These are phyloP conservation scores for Backusella australiensis DNA, from an alignment of 192 early-diverging fungal genomes.

Conservation along the genomic window DNA sequence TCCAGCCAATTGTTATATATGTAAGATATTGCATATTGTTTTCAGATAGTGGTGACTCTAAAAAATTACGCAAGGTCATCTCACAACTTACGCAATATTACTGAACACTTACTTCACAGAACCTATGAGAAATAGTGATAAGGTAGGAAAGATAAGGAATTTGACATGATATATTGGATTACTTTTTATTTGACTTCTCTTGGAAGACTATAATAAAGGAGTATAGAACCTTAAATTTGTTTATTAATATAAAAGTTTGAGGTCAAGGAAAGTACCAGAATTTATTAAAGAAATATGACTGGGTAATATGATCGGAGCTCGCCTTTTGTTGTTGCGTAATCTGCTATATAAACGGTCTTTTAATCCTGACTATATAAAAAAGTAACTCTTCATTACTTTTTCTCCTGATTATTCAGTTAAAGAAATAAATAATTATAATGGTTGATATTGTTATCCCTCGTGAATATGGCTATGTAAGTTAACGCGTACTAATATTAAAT, in stretches of 20 bases:
- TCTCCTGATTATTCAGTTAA: neutral
- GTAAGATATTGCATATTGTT: neutral
- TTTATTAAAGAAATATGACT: neutral
- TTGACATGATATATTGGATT: neutral
- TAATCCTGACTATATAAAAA: neutral
- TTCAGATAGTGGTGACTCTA: neutral
- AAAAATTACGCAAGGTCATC: neutral
- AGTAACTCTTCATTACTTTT: neutral
- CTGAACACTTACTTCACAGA: neutral
- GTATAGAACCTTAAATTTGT: too few species aligned
- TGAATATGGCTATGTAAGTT: slow-evolving; percentile 60
- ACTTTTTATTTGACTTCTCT: too few species aligned
- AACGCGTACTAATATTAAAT: neutral
- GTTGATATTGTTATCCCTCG: slow-evolving; percentile 39
- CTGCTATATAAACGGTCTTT: neutral
- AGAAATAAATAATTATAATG: slow-evolving; percentile 23
- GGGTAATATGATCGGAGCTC: neutral
- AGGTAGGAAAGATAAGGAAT: neutral
- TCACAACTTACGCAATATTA: neutral
- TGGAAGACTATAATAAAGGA: too few species aligned
- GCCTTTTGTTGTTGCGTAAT: neutral
- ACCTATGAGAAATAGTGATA: neutral
- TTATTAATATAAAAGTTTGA: neutral
- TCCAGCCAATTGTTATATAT: neutral
- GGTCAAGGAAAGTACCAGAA: neutral